These are phyloP conservation scores for Chalara sp. DNA, from an alignment of 2,329 filamentous ascomycete genomes.

Conservation along the genomic window DNA sequence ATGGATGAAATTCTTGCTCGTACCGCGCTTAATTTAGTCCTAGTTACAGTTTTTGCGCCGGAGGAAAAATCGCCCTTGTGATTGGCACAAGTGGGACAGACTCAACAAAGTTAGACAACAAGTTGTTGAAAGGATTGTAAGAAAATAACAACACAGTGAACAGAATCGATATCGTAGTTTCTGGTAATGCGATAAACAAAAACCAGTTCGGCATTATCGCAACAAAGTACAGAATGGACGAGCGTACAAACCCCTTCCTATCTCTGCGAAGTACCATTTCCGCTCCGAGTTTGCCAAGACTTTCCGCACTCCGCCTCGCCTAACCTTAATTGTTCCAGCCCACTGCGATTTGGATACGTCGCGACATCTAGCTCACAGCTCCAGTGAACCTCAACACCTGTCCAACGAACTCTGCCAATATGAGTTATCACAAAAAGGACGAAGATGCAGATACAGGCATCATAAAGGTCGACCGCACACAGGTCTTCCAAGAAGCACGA, in stretches of 20 bases:
- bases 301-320: constrained; percentile 9
- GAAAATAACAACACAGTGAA: too few relatives aligned
- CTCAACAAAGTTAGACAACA: too few relatives aligned
- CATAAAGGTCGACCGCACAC: constrained; percentile 95
- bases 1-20: neutral
- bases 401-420: constrained; percentile 28
- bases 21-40: too few relatives aligned
- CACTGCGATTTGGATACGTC: constrained; percentile 24
- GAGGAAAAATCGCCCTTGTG: neutral
- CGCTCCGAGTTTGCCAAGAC: neutral
- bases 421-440: constrained; percentile 99
- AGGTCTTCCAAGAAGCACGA: constrained; percentile 97
- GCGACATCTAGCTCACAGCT: constrained; percentile 15
- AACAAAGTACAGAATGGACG: too few relatives aligned
- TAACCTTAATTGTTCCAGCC: constrained; percentile 18
- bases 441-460: constrained; percentile 91
- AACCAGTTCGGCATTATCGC: too few relatives aligned
- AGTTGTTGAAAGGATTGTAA: too few relatives aligned
- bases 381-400: neutral
- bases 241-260: too few relatives aligned
- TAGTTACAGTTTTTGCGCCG: neutral
- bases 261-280: too few relatives aligned
- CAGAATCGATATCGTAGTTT: too few relatives aligned
- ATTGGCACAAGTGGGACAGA: too few relatives aligned
- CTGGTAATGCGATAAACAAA: too few relatives aligned